Percentiles rank a stretch among this genome's conserved stretches.
These are phyloP conservation scores for Edaphochlamys debaryana DNA, from an alignment of 139 green algal species.

Conservation along the genomic window DNA sequence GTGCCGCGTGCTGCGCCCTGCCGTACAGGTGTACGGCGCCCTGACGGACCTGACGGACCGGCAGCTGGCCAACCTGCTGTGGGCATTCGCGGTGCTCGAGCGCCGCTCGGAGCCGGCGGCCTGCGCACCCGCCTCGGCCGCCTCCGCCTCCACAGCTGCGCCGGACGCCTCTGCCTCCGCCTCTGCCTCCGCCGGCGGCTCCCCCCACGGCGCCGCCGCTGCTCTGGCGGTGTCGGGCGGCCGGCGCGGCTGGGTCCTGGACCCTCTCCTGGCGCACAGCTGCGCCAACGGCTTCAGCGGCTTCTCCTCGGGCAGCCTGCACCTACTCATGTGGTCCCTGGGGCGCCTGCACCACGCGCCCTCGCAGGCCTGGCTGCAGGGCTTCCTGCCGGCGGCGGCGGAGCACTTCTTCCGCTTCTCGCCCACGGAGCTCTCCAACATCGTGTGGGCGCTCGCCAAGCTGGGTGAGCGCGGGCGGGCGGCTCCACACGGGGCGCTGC, in stretches of 20 bases:
- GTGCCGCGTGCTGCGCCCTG: background rate
- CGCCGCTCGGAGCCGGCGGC: background rate
- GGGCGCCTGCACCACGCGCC: slow-evolving; percentile 54
- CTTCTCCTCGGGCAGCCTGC: slow-evolving; percentile 52
- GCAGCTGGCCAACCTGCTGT: slow-evolving; percentile 65
- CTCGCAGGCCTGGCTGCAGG: slow-evolving; percentile 26
- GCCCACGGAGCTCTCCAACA: slow-evolving; percentile 56
- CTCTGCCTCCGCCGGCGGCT: background rate
- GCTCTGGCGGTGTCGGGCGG: too few relatives aligned
- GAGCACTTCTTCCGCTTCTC: slow-evolving; percentile 56
- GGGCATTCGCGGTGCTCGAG: slow-evolving; percentile 57
- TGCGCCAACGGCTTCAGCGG: slow-evolving; percentile 43
- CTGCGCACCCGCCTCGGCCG: too few relatives aligned
- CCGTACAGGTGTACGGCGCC: slow-evolving; percentile 32
- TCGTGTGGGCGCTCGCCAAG: slow-evolving; percentile 61
- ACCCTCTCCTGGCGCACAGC: slow-evolving; percentile 31
- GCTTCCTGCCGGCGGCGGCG: slow-evolving; percentile 46
- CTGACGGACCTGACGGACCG: slow-evolving; percentile 54
- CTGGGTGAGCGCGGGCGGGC: slow-evolving; percentile 48
- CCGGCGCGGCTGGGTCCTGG: slow-evolving; percentile 34
- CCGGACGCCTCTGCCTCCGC: background rate
- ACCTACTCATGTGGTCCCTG: slow-evolving; percentile 55
- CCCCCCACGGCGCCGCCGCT: too few relatives aligned
- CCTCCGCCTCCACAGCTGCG: background rate
- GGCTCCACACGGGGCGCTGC: too few relatives aligned